Percentiles rank a stretch among this genome's conserved stretches.
phyloP scores from a whole-genome alignment of 257 asterid genomes.

The Galeopsis tetrahit region DNA sequence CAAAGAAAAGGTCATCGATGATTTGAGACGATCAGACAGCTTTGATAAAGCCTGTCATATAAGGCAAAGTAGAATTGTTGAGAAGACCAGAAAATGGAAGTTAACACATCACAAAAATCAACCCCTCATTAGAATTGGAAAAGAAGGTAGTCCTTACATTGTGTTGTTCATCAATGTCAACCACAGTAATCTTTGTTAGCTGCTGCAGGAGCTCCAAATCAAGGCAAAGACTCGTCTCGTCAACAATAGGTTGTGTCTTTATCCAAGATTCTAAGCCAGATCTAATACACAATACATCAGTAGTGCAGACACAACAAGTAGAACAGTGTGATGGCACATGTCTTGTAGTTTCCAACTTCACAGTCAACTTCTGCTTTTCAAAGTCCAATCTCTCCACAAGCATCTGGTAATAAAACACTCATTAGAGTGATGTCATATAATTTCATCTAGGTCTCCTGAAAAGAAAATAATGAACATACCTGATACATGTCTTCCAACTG shows the following conservation, averaged over 20 bases:
- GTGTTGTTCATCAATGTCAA: conserved; percentile 56
- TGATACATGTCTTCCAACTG: conserved; percentile 82
- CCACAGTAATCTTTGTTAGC: conserved; percentile 50
- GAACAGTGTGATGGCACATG: conserved; percentile 39
- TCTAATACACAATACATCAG: conserved; percentile 53
- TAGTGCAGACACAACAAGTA: conserved; percentile 65
- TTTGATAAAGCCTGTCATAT: conserved; percentile 55
- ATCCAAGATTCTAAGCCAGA: conserved; percentile 64
- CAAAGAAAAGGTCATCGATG: conserved; percentile 60
- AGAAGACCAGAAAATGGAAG: conserved; percentile 10
- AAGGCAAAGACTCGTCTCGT: conserved; percentile 72
- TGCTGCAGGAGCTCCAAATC: conserved; percentile 68
- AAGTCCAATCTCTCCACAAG: conserved; percentile 63
- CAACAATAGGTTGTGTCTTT: conserved; percentile 62
- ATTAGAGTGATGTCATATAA: conserved; percentile 26
- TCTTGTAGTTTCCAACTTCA: conserved; percentile 32
- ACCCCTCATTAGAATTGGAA: conserved; percentile 4
- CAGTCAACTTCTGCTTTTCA: conserved; percentile 62
- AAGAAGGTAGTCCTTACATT: conserved; percentile 41
- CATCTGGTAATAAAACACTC: conserved; percentile 43
- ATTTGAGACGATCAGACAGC: conserved; percentile 50
- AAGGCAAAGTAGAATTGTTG: conserved; percentile 30
- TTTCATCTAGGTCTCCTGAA: conserved; percentile 1
- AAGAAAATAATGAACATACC: conserved; percentile 45
- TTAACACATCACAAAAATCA: conserved; percentile 1